Evolutionary conservation across 306 rosid genomes (phyloP).

Genomic region (Calophaca sinica): DNA sequence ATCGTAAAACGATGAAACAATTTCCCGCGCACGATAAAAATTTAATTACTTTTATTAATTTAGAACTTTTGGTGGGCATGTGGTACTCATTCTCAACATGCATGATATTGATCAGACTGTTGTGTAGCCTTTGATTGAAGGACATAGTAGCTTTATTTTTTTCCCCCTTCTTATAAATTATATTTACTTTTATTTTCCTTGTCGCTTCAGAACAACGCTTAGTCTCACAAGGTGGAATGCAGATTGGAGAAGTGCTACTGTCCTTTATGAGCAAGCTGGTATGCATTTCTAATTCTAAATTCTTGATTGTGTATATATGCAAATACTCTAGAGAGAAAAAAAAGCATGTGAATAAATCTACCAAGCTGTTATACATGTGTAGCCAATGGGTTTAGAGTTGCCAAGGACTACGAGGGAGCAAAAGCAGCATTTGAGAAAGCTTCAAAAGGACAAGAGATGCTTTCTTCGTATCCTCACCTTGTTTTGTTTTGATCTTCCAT

Average conservation of each 20-base stretch:
- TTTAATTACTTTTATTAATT: background rate
- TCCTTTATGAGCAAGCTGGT: conserved; percentile 26
- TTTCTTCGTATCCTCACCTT: conserved; percentile 26
- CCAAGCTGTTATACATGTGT: background rate
- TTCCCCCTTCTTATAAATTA: background rate
- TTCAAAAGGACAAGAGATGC: conserved; percentile 27
- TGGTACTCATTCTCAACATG: background rate
- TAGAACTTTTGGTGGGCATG: background rate
- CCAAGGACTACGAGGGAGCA: background rate
- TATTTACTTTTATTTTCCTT: background rate
- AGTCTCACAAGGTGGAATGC: conserved; percentile 36
- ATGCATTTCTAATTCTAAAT: conserved; percentile 16
- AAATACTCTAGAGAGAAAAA: too few species aligned
- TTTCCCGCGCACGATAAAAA: too few species aligned
- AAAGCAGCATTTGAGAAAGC: conserved; percentile 21
- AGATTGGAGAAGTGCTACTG: conserved; percentile 27
- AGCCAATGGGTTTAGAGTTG: conserved; percentile 18
- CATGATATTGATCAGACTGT: too few species aligned
- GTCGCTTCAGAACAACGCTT: conserved; percentile 6
- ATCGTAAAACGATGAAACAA: too few species aligned
- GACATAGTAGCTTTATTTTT: background rate
- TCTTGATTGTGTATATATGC: background rate
- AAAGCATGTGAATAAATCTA: background rate
- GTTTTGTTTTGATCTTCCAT: background rate
- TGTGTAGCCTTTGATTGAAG: background rate